A percentile compares a stretch with the other conserved stretches of the same genome.
Conservation (phyloP, 2,329 filamentous ascomycete species). For the Apiospora kogelbergensis region DNA sequence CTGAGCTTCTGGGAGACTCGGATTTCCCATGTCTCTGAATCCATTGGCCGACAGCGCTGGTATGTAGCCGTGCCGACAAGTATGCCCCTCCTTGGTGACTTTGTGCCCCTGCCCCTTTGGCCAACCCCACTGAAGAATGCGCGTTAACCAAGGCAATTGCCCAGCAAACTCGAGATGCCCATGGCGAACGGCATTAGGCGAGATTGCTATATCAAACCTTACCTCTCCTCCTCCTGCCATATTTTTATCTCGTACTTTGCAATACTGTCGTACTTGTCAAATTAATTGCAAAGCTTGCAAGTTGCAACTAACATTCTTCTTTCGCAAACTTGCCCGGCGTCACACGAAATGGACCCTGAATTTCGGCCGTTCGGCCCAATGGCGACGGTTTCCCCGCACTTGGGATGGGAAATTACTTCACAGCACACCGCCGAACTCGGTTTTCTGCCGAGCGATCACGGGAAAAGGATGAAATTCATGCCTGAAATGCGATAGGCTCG, state of each 20-base stretch:
- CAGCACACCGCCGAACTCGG: background rate
- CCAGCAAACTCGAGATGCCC: background rate
- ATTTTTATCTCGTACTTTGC: background rate
- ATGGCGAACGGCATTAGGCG: background rate
- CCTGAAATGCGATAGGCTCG: background rate
- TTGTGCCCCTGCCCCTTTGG: background rate
- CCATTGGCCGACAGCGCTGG: background rate
- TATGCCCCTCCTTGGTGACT: no score
- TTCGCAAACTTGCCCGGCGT: background rate
- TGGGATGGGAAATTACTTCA: background rate
- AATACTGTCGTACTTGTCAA: background rate
- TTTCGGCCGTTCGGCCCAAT: background rate
- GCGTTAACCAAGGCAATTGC: background rate
- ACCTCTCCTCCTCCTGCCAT: background rate
- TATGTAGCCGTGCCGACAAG: background rate
- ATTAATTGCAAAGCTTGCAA: background rate
- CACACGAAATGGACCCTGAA: background rate
- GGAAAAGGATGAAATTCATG: background rate
- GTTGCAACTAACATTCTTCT: background rate
- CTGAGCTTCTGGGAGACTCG: background rate
- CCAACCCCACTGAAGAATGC: background rate
- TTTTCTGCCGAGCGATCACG: background rate
- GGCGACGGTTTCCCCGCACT: background rate
- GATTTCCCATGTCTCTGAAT: background rate
- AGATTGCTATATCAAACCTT: background rate